Evolutionary conservation across 805 yeast genomes (phyloP).

Genomic region (Teunomyces kruisii): DNA sequence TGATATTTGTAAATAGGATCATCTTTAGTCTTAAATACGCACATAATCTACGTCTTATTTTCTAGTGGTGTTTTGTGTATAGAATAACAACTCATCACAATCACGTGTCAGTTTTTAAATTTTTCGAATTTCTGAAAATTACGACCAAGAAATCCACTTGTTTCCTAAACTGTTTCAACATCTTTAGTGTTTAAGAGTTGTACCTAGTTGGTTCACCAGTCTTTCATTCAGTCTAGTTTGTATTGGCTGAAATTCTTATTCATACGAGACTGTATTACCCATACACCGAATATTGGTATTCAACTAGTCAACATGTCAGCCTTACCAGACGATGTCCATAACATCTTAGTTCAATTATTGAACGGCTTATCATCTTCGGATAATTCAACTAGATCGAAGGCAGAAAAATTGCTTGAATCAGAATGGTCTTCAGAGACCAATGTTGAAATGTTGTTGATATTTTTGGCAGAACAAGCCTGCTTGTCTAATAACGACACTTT

Average conservation of each 20-base stretch:
- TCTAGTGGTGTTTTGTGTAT: not conserved
- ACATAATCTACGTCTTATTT: not conserved
- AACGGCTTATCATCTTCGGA: constrained; percentile 70
- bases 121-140: not conserved
- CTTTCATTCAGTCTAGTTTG: not conserved
- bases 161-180: not conserved
- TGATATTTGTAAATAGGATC: not conserved
- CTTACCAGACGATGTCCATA: constrained; percentile 61
- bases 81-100: constrained; percentile 2
- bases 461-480: constrained; percentile 78
- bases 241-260: not conserved
- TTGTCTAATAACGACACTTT: constrained; percentile 58
- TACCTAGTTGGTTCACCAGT: not conserved
- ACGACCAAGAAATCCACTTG: not conserved
- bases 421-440: constrained; percentile 74
- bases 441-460: constrained; percentile 69
- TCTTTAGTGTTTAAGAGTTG: not conserved
- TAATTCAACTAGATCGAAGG: constrained; percentile 69
- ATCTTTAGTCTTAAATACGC: not conserved
- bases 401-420: constrained; percentile 69
- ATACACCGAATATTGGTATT: not conserved
- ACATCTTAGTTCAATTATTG: constrained; percentile 55
- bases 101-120: constrained; percentile 2
- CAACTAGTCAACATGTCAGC: constrained; percentile 12
- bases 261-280: not conserved